Percentiles rank a stretch among this genome's conserved stretches.
Evolutionary conservation across 345 rosid species (phyloP).

Genomic region (Ceriops zippeliana): DNA sequence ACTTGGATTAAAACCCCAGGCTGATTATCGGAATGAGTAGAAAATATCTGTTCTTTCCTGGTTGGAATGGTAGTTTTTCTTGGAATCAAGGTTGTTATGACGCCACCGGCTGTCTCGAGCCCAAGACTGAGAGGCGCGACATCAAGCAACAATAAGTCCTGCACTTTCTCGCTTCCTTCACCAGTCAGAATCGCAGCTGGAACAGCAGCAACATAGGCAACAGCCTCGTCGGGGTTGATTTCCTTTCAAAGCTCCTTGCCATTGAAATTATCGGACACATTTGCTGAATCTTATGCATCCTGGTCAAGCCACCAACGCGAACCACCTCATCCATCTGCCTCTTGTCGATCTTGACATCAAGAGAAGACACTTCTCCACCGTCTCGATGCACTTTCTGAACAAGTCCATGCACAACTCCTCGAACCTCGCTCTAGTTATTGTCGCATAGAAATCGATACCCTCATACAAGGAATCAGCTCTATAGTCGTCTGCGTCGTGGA

Average conservation of each 20-base stretch:
- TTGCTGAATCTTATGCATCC: conserved; percentile 9
- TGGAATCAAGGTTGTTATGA: conserved; percentile 8
- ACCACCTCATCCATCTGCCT: neutral
- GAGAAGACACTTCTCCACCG: conserved; percentile 7
- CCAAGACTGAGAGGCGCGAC: conserved; percentile 13
- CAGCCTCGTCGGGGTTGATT: conserved; percentile 34
- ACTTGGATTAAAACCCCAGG: conserved; percentile 15
- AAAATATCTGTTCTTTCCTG: conserved; percentile 10
- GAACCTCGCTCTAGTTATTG: too few species aligned
- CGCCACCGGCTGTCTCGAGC: conserved; percentile 10
- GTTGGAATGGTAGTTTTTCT: conserved; percentile 13
- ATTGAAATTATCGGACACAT: conserved; percentile 7
- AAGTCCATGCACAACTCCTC: conserved; percentile 14
- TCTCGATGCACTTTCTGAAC: conserved; percentile 10
- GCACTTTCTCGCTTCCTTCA: conserved; percentile 21
- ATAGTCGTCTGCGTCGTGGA: too few species aligned
- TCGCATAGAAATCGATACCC: too few species aligned
- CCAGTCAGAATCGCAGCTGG: conserved; percentile 29
- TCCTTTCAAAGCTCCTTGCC: conserved; percentile 33
- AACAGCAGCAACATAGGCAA: conserved; percentile 31
- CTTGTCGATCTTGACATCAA: conserved; percentile 7
- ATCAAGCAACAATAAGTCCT: conserved; percentile 9
- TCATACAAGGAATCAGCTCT: too few species aligned
- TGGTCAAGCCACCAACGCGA: conserved; percentile 11
- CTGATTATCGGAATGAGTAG: conserved; percentile 7